Evolutionary conservation across 305 asterid genomes (phyloP), one percentile per base, ranked within the genome.

Genomic region (Fraxinus velutina): DNA sequence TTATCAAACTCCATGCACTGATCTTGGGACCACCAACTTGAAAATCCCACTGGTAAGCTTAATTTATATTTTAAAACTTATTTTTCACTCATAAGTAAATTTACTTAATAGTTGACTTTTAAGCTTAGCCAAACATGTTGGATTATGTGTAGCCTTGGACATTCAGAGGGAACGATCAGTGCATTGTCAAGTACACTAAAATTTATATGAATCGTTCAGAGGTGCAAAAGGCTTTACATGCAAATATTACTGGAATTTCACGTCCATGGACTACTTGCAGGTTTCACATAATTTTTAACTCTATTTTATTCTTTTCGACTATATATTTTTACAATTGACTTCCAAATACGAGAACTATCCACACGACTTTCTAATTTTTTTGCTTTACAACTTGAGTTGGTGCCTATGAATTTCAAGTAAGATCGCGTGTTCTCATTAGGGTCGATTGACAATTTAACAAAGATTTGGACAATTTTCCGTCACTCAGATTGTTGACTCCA

Each of bases 211-310:
- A 88, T 80, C 84, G 50, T 22, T 76, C 84, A 4, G 89, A 86
- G 52, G 94, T 91, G 79, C 94, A 91, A 75, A 89, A 79, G 86
- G 91, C 94, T 79, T 82, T 91, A 57, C 94, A 91, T 79, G 92
- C 90, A 24, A 89, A 89, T 79, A 74, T 42, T 55, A 84, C 90
- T 0, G 57, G 82, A 42, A 86, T 88, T 68, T 83, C 90, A 13
- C 83, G 75, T 74, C 90, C 91, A 50, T 91, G 94, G 90, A 88
- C 47, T 62, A 88, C 91, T 79, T 89, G 93, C 89, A 90, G 93
- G 93, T 90, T 9, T 21, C 33, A 72, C 21, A 15, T 62, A 44
- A 44, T 44, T 44, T 29, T n/a, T 30, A 34, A 17, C 50, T 34
- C 27, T 9, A 6, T n/a, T n/a, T 34, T 37, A 5, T 10, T 50